Evolutionary conservation across 768 basidiomycete genomes (phyloP).

Genomic region (Phylloporus sp.): DNA sequence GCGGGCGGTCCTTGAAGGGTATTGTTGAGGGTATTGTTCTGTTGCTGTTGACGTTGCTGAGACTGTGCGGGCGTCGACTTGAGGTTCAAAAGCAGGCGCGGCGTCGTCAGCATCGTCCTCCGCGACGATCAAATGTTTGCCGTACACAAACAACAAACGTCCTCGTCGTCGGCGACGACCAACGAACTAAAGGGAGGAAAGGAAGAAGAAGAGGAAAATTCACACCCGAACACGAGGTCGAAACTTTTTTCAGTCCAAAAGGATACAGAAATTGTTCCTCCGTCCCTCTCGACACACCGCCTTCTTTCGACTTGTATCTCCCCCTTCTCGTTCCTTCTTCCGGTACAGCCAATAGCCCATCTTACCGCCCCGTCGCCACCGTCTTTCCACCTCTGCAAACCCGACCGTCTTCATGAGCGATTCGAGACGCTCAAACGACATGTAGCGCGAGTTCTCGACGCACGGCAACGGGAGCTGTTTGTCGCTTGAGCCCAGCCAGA

Average conservation of each 20-base stretch:
- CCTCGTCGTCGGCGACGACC: constrained; percentile 7
- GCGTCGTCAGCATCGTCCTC: constrained; percentile 31
- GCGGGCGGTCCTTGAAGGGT: constrained; percentile 25
- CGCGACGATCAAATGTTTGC: constrained; percentile 23
- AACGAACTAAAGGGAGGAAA: constrained; percentile 1
- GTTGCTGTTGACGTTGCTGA: constrained; percentile 21
- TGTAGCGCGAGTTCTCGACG: constrained; percentile 79
- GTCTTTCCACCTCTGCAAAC: constrained; percentile 52
- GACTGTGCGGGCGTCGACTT: constrained; percentile 26
- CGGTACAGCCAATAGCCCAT: constrained; percentile 84
- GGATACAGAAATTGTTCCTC: constrained; percentile 76
- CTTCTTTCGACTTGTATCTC: constrained; percentile 51
- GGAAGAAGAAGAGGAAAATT: constrained; percentile 5
- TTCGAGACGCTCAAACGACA: constrained; percentile 54
- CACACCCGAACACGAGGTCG: too few relatives aligned
- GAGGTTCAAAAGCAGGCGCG: constrained; percentile 32
- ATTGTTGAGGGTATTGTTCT: constrained; percentile 26
- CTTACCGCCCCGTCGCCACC: constrained; percentile 69
- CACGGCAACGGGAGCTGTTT: constrained; percentile 81
- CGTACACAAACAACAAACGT: constrained; percentile 30
- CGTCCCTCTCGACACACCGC: constrained; percentile 55
- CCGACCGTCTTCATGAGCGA: constrained; percentile 58
- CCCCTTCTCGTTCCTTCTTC: constrained; percentile 31
- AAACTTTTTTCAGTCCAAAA: constrained; percentile 31
- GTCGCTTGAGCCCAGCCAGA: constrained; percentile 6